Base-by-base conservation (phyloP, 1,139 yeast genomes). In the Kodamaea derodonti region DNA sequence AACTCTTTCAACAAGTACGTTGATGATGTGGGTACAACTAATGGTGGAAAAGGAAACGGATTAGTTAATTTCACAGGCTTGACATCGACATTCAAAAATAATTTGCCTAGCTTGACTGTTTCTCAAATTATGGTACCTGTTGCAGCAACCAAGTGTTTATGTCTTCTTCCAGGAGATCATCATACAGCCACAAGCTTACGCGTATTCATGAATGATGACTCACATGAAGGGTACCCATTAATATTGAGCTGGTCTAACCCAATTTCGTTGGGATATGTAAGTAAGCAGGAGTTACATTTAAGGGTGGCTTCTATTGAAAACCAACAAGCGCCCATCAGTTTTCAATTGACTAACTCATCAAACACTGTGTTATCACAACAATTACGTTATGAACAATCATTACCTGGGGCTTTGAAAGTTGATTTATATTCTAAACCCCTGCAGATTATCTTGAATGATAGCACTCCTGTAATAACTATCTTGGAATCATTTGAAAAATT, bases 401-500 rank as follows among this genome's bases (percentile, higher is more conserved):
- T 48, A 2, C 30, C 33, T 3, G 18, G 35, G 4, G 28, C 36
- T 4, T 20, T 51, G 5, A 46, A 44, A 24, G 23, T 84, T 43
- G 90, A 84, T 49, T 76, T 92, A 40, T 95, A 86, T 54, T 83
- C 88, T 25, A 87, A 95, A 34, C 83, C 84, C 53, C 75, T 78
- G 40, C 73, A 88, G 29, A 75, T 84, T 57, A 97, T 58, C 3
- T 46, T 63, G 20, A 64, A 63, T 38, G 67, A 63, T 33, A 38
- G 46, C 22, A 56, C 69, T 1, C 65, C 73, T 3, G 48, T 62
- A n/a, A 50, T 65, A 4, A 50, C 62, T 13, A 54, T 65, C 2
- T 42, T 69, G 14, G 72, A 69, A 37, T 50, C 60, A 18, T 69
- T 69, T 45, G 75, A 69, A 36, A 62, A 65, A 38, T 48, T 69